Percentiles rank a stretch among this genome's conserved stretches.
Evolutionary conservation across 148 eudicot species (phyloP).

Genomic region (Gaultheria prostrata): DNA sequence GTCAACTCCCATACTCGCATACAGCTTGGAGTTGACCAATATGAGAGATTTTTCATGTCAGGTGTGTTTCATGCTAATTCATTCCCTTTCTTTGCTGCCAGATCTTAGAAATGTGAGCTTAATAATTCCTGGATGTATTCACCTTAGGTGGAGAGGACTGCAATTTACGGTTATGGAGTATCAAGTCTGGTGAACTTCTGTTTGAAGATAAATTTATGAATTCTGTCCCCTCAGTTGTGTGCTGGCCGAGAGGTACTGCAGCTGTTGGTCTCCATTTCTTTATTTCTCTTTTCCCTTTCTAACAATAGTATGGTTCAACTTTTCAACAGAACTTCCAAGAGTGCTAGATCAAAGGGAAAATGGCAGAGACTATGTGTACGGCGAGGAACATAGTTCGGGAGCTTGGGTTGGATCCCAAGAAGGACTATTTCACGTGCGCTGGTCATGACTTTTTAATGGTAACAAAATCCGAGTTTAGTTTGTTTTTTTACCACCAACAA

Average conservation of each 20-base stretch:
- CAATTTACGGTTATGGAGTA: slow-evolving; percentile 68
- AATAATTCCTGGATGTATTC: not conserved
- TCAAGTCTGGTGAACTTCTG: slow-evolving; percentile 75
- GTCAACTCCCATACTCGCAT: slow-evolving; percentile 75
- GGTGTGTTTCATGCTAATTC: slow-evolving; percentile 32
- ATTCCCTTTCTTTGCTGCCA: not conserved
- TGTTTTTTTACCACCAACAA: not conserved
- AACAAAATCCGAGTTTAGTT: not conserved
- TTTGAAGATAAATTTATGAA: slow-evolving; percentile 56
- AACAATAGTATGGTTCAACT: not conserved
- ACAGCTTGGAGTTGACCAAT: slow-evolving; percentile 70
- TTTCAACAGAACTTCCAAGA: slow-evolving; percentile 23
- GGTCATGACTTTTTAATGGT: slow-evolving; percentile 25
- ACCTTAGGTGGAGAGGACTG: slow-evolving; percentile 84
- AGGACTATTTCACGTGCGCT: slow-evolving; percentile 60
- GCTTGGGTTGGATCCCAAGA: slow-evolving; percentile 79
- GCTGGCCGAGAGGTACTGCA: slow-evolving; percentile 60
- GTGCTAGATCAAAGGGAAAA: slow-evolving; percentile 5
- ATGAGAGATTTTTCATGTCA: slow-evolving; percentile 64
- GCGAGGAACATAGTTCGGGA: slow-evolving; percentile 32
- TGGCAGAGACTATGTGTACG: slow-evolving; percentile 6
- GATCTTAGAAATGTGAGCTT: slow-evolving; percentile 1
- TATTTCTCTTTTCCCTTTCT: not conserved
- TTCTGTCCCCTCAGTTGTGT: slow-evolving; percentile 51
- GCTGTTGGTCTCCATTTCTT: slow-evolving; percentile 1